Evolutionary conservation across 73 alveolate genomes (phyloP), one percentile per base, ranked within the genome.

Genomic region (Symbiodinium pilosum): DNA sequence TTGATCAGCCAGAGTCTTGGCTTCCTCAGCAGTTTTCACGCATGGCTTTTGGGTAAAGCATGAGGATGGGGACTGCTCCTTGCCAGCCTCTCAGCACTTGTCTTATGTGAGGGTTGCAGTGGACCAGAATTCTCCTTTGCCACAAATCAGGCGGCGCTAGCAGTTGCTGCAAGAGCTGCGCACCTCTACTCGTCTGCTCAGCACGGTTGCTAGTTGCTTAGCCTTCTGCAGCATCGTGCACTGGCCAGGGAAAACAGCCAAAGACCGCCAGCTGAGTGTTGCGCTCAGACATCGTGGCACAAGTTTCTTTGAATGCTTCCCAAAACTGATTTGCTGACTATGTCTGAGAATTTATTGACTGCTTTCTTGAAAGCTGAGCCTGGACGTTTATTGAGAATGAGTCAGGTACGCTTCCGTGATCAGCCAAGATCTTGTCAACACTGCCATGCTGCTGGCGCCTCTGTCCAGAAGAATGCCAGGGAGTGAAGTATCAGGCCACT

Each of bases 101-200:
- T n/a, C n/a, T n/a, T n/a, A n/a, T n/a, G n/a, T n/a, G n/a, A n/a
- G n/a, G n/a, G 26, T 54, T 21, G 34, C 73, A 16, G 34, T 54
- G 73, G 20, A 54, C 73, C 73, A 11, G 73, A 54, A 54, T 6
- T 54, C 34, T 54, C 32, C 30, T 26, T 16, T 54, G 73, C 20
- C 32, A n/a, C n/a, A n/a, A n/a, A n/a, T n/a, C 54, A 89, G 95
- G 95, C 87, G n/a, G n/a, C 38, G 18, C 51, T 89, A 73, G 56
- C 42, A 9, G 87, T 68, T 30, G 75, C 73, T 1, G 95, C 52
- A 34, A 89, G 95, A 43, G 75, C 87, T 20, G 95, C 86, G 47
- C 95, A 89, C 8, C 71, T 89, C 51, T 77, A 30, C 24, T 64
- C 87, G 95, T 69, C 30, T 2, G 21, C 34, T 39, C 32, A 73